phyloP scores from a whole-genome alignment of 805 yeast species.

The Diddensiella santjacobensis region DNA sequence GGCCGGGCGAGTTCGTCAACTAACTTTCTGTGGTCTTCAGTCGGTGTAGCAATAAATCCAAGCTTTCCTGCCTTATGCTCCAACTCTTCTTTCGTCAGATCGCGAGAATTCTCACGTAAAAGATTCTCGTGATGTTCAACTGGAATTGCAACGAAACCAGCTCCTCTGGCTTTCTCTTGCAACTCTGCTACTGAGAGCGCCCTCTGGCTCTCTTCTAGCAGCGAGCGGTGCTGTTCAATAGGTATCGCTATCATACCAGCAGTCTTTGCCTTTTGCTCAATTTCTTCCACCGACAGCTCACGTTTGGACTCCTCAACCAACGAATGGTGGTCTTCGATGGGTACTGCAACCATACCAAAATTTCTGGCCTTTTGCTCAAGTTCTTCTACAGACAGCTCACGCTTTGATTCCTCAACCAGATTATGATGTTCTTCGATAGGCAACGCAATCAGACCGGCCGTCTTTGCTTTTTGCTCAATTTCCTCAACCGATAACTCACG shows the following conservation, averaged over 20 bases:
- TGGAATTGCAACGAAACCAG: constrained; percentile 13
- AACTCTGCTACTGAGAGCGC: constrained; percentile 23
- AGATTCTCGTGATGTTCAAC: constrained; percentile 18
- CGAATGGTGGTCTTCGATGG: constrained; percentile 11
- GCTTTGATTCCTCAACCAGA: background rate
- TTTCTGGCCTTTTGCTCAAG: constrained; percentile 20
- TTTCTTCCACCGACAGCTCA: constrained; percentile 16
- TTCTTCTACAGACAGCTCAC: constrained; percentile 10
- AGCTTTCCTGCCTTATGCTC: constrained; percentile 19
- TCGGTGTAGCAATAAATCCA: constrained; percentile 31
- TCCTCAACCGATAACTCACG: constrained; percentile 22
- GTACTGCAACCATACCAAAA: constrained; percentile 30
- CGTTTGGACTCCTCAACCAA: constrained; percentile 14
- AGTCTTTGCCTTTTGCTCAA: constrained; percentile 22
- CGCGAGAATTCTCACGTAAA: background rate
- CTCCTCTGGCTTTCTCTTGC: constrained; percentile 10
- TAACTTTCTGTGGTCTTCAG: constrained; percentile 6
- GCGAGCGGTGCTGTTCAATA: constrained; percentile 19
- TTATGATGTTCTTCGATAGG: constrained; percentile 18
- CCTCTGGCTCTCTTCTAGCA: constrained; percentile 6
- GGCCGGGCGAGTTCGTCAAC: constrained; percentile 14
- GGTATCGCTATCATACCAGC: constrained; percentile 30
- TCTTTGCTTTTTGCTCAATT: constrained; percentile 12
- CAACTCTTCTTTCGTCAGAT: constrained; percentile 11
- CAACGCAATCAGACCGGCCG: constrained; percentile 11